Conservation (phyloP, 306 rosid genomes). For the Cicer bijugum region DNA sequence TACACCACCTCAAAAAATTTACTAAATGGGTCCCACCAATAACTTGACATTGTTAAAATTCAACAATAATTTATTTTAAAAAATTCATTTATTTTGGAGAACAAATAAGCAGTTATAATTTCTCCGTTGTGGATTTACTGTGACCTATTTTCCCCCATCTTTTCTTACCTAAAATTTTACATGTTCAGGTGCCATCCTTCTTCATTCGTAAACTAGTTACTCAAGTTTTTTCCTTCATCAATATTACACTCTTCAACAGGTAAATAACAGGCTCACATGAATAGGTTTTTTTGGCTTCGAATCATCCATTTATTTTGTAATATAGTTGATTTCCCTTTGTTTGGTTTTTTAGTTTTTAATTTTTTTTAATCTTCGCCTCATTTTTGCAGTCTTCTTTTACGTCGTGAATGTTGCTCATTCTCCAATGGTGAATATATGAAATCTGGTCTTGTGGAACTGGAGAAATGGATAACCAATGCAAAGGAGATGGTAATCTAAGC, state of each 20-base stretch:
- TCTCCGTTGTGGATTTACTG: background rate
- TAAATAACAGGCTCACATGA: slow-evolving; percentile 44
- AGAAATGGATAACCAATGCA: slow-evolving; percentile 90
- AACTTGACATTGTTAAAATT: too few species aligned
- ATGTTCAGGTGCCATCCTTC: slow-evolving; percentile 88
- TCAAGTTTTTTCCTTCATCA: slow-evolving; percentile 95
- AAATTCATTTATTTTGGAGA: background rate
- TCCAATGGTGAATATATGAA: slow-evolving; percentile 96
- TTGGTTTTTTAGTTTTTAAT: background rate
- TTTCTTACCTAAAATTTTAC: slow-evolving; percentile 44
- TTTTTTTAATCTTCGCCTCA: slow-evolving; percentile 1
- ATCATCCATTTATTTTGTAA: slow-evolving; percentile 23
- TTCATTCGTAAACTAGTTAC: slow-evolving; percentile 91
- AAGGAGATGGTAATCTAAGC: slow-evolving; percentile 70
- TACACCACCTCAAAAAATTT: too few species aligned
- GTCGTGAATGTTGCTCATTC: slow-evolving; percentile 98
- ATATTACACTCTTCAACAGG: slow-evolving; percentile 96
- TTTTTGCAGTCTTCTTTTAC: slow-evolving; percentile 73
- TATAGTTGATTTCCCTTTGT: slow-evolving; percentile 29
- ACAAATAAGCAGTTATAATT: slow-evolving; percentile 23
- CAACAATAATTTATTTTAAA: too few species aligned
- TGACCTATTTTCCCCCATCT: slow-evolving; percentile 5
- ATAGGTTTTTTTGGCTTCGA: slow-evolving; percentile 7
- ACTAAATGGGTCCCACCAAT: too few species aligned
- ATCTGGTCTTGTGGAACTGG: slow-evolving; percentile 95